Evolutionary conservation across 176 grass and related monocot species (phyloP), one percentile per base, ranked within the genome.

Genomic region (Carex cristatella): DNA sequence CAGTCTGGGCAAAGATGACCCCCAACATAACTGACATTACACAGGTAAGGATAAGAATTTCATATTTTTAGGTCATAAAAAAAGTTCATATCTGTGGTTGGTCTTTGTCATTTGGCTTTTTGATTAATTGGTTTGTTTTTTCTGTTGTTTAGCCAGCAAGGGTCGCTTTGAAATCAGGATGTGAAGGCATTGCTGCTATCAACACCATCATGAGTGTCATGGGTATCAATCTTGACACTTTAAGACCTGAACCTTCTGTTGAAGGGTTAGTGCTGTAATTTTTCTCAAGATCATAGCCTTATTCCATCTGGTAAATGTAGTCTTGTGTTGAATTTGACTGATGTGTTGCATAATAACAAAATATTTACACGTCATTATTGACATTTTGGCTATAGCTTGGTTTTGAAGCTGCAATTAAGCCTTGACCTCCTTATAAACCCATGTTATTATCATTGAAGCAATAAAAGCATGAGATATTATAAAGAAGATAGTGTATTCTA

Each of bases 121-220:
- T 85, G 14, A 19, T 61, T 62, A 1, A 27, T 31, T 62, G 35
- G 37, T 38, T 75, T 56, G 8, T 84, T 77, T 77, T 2, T 85
- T 82, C 67, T 85, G 62, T 56, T 69, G 48, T 92, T 82, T 85
- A 99, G 96, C 96, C 96, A 65, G 90, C 96, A 74, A 94, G 90
- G 85, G 80, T 99, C 67, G 66, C 93, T 94, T 81, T 99, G 13
- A 91, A 94, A 63, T 92, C 90, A 80, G 93, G 93, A 87, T 95
- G 91, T 82, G 96, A 99, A 88, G 96, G 96, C 48, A 79, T 99
- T 69, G 84, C 93, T 81, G 93, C 93, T 79, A 99, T 99, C 83
- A 99, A 99, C 85, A 99, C 96, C 80, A 99, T 99, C 66, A 92
- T 99, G 96, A 99, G 93, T 67, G 91, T 99, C 28, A 99, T 99